A percentile compares a stretch with the other conserved stretches of the same genome.
phyloP scores from a whole-genome alignment of 768 basidiomycete genomes.

The Panellus pusillus region DNA sequence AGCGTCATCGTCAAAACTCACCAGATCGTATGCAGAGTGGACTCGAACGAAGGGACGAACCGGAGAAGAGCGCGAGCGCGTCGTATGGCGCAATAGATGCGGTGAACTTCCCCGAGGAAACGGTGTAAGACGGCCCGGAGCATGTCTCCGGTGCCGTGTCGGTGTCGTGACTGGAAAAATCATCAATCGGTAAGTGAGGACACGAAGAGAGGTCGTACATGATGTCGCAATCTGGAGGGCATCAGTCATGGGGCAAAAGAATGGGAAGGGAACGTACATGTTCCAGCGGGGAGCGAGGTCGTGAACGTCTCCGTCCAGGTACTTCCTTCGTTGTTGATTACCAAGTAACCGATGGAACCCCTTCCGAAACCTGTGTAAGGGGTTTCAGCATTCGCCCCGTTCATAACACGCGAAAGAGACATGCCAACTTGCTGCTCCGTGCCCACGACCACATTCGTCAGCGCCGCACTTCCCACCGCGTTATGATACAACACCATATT shows the following conservation, averaged over 20 bases:
- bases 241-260: slow-evolving; percentile 3
- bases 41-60: neutral
- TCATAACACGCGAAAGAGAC: neutral
- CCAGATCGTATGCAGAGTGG: too few species aligned
- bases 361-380: slow-evolving; percentile 27
- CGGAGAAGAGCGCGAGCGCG: slow-evolving; percentile 13
- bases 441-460: slow-evolving; percentile 32
- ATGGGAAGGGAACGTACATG: slow-evolving; percentile 10
- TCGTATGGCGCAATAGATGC: slow-evolving; percentile 12
- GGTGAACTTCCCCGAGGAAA: slow-evolving; percentile 11
- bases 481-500: slow-evolving; percentile 43
- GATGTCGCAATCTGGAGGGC: slow-evolving; percentile 14
- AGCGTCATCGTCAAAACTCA: too few species aligned
- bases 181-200: neutral
- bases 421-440: slow-evolving; percentile 16
- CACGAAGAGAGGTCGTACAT: neutral
- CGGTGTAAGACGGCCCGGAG: slow-evolving; percentile 10
- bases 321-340: slow-evolving; percentile 44
- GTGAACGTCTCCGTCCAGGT: slow-evolving; percentile 39
- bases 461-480: slow-evolving; percentile 27
- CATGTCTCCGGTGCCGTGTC: slow-evolving; percentile 9
- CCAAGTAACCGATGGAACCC: slow-evolving; percentile 36
- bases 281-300: slow-evolving; percentile 26
- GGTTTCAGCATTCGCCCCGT: neutral
- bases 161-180: slow-evolving; percentile 10